A percentile compares a stretch with the other conserved stretches of the same genome.
Evolutionary conservation across 1,284 basidiomycete species (phyloP).

Genomic region (Leccinum pachyderme): DNA sequence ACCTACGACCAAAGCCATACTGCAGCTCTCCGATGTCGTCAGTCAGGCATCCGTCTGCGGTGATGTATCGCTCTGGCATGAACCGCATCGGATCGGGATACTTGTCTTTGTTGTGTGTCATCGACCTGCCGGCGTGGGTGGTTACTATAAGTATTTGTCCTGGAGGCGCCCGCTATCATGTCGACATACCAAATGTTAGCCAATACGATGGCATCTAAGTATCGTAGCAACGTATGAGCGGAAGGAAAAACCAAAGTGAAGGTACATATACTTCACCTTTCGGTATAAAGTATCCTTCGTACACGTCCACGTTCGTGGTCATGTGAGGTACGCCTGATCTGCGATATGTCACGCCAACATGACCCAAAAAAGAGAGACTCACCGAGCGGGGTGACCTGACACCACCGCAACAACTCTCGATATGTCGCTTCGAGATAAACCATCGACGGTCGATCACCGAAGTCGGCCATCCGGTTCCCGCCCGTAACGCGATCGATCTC

Average conservation of each 20-base stretch:
- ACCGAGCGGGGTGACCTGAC: slow-evolving; percentile 22
- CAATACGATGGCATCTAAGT: slow-evolving; percentile 15
- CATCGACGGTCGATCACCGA: slow-evolving; percentile 17
- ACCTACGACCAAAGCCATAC: slow-evolving; percentile 45
- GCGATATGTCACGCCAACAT: neutral
- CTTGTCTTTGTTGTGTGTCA: slow-evolving; percentile 25
- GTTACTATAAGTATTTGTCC: neutral
- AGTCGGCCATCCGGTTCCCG: slow-evolving; percentile 10
- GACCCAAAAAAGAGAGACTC: neutral
- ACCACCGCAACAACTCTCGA: slow-evolving; percentile 19
- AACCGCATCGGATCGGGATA: slow-evolving; percentile 34
- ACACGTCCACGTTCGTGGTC: slow-evolving; percentile 14
- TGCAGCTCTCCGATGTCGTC: slow-evolving; percentile 38
- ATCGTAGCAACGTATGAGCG: neutral
- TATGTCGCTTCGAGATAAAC: slow-evolving; percentile 21
- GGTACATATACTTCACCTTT: slow-evolving; percentile 12
- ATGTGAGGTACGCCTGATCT: slow-evolving; percentile 15
- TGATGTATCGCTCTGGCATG: slow-evolving; percentile 34
- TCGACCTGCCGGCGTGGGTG: slow-evolving; percentile 16
- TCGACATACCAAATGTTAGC: slow-evolving; percentile 20
- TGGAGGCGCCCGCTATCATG: neutral
- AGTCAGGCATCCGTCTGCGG: slow-evolving; percentile 18
- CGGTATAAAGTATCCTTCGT: slow-evolving; percentile 20
- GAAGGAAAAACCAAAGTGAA: neutral
- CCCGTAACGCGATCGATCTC: slow-evolving; percentile 19